Conservation (phyloP, 768 basidiomycete species). For the Auricularia sp. region DNA sequence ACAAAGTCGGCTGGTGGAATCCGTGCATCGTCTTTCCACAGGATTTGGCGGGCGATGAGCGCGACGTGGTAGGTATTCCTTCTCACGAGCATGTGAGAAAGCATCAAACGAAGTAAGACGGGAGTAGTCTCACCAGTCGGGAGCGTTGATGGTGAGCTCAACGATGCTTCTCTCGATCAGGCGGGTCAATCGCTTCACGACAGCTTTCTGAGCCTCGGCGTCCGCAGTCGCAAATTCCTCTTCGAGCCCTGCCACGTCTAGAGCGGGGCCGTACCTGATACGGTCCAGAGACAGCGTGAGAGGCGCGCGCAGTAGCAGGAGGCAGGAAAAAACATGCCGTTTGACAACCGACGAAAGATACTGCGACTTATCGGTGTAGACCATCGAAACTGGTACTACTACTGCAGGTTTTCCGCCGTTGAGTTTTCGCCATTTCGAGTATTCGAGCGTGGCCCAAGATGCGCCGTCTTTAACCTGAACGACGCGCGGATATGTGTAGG, state of each 20-base stretch:
- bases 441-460: conserved; percentile 92
- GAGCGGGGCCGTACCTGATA: conserved; percentile 73
- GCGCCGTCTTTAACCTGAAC: conserved; percentile 63
- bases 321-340: conserved; percentile 39
- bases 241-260: conserved; percentile 61
- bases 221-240: conserved; percentile 63
- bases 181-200: conserved; percentile 80
- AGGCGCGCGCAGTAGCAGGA: neutral
- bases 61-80: conserved; percentile 89
- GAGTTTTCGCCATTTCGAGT: conserved; percentile 64
- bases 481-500: conserved; percentile 32
- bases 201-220: conserved; percentile 60
- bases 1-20: conserved; percentile 79
- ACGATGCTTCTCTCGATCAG: conserved; percentile 60
- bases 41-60: conserved; percentile 82
- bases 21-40: conserved; percentile 78
- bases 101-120: neutral
- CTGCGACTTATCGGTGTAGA: conserved; percentile 92
- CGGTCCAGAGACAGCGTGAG: neutral
- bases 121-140: conserved; percentile 56
- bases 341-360: conserved; percentile 81
- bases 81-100: neutral
- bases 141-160: conserved; percentile 78
- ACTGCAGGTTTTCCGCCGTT: conserved; percentile 44
- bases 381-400: conserved; percentile 78